Base-by-base conservation (phyloP, 768 basidiomycete genomes). In the Hygrophorus russula region DNA sequence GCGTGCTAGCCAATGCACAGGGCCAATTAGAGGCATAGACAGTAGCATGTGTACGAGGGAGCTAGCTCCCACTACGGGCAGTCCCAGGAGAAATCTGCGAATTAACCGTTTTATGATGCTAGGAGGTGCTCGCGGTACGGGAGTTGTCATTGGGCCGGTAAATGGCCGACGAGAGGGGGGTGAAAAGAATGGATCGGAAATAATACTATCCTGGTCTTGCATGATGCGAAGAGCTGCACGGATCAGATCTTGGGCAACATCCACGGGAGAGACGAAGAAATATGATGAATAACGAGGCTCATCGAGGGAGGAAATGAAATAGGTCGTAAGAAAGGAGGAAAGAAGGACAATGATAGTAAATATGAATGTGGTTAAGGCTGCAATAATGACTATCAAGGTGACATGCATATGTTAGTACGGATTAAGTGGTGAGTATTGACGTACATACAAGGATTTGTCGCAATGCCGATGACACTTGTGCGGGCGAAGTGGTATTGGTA, bases 401-500 rank as follows among this genome's bases (percentile, higher is more conserved):
- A 53, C 45, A 48, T 36, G 38, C 24, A 24, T 24, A n/a, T n/a
- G n/a, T n/a, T n/a, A 24, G 24, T 24, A 24, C 3, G 24, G 24
- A 24, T 24, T 24, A 7, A 24, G 24, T 3, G 7, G 24, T 24
- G 24, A 19, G 32, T 8, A 19, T 24, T 44, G 24, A 35, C 7
- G 33, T 19, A 58, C 70, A 44, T 59, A 78, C 86, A 63, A 58
- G 80, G 76, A 52, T 89, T 89, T n/a, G 80, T 78, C 14, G 82
- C 87, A 44, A 89, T 62, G 24, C 86, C 87, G 9, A 76, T 63
- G 11, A 76, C 73, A 28, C 64, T 70, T 1, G 86, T 89, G 18
- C 87, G 73, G 7, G 79, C 71, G 53, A 87, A 87, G 33, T 78
- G 74, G 57, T 90, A 89, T 46, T 68, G 70, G 55, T 87, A 90